Percentiles rank a stretch among this genome's conserved stretches.
Conservation (phyloP, 164 flowering plant species). For the Magnolia sinica region DNA sequence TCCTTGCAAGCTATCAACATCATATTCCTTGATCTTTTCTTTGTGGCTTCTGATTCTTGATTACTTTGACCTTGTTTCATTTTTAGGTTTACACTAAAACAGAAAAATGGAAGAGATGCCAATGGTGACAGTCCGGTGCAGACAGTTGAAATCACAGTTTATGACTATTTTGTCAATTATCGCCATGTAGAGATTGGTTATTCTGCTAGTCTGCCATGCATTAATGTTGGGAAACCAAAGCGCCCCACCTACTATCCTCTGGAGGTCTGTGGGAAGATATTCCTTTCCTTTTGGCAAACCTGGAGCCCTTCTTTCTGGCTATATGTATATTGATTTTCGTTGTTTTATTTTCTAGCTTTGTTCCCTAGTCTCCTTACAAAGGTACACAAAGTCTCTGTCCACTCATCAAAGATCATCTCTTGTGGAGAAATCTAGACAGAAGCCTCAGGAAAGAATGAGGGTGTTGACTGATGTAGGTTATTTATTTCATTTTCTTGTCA, state of each 20-base stretch:
- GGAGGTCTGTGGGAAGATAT: conserved; percentile 37
- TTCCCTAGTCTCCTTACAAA: conserved; percentile 70
- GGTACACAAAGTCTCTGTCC: conserved; percentile 77
- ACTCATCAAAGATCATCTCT: conserved; percentile 71
- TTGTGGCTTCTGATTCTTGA: not conserved
- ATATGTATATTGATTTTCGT: not conserved
- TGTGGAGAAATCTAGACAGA: conserved; percentile 91
- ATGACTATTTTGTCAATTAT: conserved; percentile 54
- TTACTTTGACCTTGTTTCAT: not conserved
- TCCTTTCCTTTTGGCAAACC: not conserved
- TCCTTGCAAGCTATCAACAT: not conserved
- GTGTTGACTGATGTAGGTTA: conserved; percentile 54
- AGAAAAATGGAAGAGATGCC: conserved; percentile 24
- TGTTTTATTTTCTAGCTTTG: conserved; percentile 52
- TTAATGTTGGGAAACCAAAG: conserved; percentile 72
- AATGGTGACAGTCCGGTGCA: conserved; percentile 26
- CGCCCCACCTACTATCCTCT: conserved; percentile 59
- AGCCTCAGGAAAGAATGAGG: conserved; percentile 81
- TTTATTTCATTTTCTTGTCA: not conserved
- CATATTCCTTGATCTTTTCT: not conserved
- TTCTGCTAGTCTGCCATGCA: conserved; percentile 53
- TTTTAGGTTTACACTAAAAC: conserved; percentile 53
- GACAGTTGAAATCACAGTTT: conserved; percentile 47
- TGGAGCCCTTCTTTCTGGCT: not conserved
- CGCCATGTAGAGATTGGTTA: conserved; percentile 32